A percentile compares a stretch with the other conserved stretches of the same genome.
Conservation (phyloP, 331 rosid genomes). For the Malus hybrid region DNA sequence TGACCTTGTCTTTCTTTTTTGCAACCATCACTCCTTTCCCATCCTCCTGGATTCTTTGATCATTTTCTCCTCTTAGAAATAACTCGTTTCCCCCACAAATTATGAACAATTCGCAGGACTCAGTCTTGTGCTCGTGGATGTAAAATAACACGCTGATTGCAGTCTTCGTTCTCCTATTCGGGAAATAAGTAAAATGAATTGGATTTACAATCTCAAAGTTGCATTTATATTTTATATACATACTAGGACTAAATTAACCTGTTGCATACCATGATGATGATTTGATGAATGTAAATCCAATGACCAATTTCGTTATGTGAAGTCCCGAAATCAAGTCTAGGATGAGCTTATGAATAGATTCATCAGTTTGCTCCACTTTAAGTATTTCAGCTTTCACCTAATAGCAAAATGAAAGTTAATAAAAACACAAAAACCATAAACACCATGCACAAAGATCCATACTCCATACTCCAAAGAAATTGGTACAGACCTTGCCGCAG, state of each 20-base stretch:
- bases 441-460: neutral
- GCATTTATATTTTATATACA: neutral
- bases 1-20: conserved; percentile 33
- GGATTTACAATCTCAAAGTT: neutral
- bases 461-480: neutral
- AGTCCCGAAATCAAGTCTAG: conserved; percentile 50
- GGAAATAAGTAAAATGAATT: neutral
- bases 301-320: conserved; percentile 56
- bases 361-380: conserved; percentile 46
- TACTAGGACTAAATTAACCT: neutral
- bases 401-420: neutral
- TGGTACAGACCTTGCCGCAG: conserved; percentile 57
- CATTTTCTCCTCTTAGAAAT: conserved; percentile 38
- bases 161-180: conserved; percentile 55
- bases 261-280: conserved; percentile 34
- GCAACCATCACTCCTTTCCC: conserved; percentile 50
- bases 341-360: conserved; percentile 44
- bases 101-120: conserved; percentile 60
- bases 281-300: conserved; percentile 69
- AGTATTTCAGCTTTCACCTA: conserved; percentile 56
- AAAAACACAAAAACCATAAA: neutral
- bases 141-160: conserved; percentile 63
- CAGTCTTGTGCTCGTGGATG: conserved; percentile 62
- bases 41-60: conserved; percentile 57
- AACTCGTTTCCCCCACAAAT: conserved; percentile 73